Evolutionary conservation across 2,329 filamentous ascomycete species (phyloP).

Genomic region (Fusarium tupiense): DNA sequence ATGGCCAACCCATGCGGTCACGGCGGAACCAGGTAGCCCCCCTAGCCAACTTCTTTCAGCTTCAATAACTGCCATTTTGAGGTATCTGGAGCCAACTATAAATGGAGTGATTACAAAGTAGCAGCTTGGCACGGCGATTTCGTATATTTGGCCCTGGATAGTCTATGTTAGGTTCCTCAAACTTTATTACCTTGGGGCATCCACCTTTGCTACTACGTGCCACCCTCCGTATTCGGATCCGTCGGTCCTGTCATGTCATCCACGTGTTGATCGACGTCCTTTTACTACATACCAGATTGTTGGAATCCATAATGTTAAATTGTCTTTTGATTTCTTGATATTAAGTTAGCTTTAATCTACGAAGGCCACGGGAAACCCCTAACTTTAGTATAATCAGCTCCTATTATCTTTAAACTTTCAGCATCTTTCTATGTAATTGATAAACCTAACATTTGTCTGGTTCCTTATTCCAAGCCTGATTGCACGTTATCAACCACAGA

Average conservation of each 20-base stretch:
- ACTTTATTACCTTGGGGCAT: background rate
- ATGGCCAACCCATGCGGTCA: too few relatives aligned
- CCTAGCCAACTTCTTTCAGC: background rate
- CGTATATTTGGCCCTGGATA: background rate
- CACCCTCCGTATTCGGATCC: background rate
- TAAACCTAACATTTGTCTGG: too few relatives aligned
- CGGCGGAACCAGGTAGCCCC: too few relatives aligned
- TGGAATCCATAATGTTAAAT: background rate
- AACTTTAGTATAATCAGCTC: too few relatives aligned
- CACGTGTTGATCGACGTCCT: background rate
- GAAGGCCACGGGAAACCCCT: too few relatives aligned
- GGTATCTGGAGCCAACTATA: background rate
- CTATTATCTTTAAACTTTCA: background rate
- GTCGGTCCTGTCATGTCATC: background rate
- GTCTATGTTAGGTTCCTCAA: background rate
- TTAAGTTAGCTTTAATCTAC: too few relatives aligned
- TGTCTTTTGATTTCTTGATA: too few relatives aligned
- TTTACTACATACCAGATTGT: background rate
- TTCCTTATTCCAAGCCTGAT: background rate
- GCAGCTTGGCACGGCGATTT: background rate
- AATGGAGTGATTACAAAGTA: accelerated
- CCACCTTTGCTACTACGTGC: background rate
- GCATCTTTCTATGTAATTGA: background rate
- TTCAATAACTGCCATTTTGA: too few relatives aligned
- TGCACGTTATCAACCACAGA: accelerated